A percentile compares a stretch with the other conserved stretches of the same genome.
Evolutionary conservation across 1,139 yeast genomes (phyloP).

Genomic region (Blastobotrys persicus): DNA sequence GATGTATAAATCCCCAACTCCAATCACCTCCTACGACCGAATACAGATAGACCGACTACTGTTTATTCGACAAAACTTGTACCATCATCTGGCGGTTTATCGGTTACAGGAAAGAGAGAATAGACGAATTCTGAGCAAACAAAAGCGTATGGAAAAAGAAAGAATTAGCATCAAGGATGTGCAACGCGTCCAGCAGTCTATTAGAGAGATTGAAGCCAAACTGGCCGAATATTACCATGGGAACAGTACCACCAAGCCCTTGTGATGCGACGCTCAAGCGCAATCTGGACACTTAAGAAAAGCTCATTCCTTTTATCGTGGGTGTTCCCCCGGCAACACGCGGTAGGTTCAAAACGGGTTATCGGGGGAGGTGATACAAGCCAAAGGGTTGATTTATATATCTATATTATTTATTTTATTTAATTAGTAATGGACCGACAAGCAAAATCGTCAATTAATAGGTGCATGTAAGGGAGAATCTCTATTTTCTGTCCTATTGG

Average conservation of each 20-base stretch:
- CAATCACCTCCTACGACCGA: conserved; percentile 7
- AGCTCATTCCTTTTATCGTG: no score
- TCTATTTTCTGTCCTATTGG: no score
- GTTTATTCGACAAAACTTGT: conserved; percentile 6
- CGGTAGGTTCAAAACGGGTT: no score
- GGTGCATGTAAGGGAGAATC: no score
- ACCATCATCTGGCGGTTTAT: conserved; percentile 6
- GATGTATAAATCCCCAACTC: background rate
- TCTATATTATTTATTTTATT: no score
- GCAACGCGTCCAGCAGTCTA: conserved; percentile 3
- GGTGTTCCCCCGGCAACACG: no score
- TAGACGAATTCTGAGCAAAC: conserved; percentile 5
- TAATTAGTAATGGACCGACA: no score
- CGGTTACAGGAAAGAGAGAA: conserved; percentile 2
- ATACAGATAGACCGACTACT: conserved; percentile 11
- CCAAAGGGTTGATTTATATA: no score
- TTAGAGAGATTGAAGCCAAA: conserved; percentile 1
- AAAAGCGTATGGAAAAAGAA: background rate
- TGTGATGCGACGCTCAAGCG: background rate
- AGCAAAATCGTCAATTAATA: no score
- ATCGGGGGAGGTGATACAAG: no score
- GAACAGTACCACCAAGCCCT: background rate
- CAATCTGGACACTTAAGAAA: no score
- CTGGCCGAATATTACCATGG: background rate
- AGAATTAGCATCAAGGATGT: background rate